These are phyloP conservation scores for Mortierella polycephala DNA, from an alignment of 371 early-diverging fungal species.

Conservation along the genomic window DNA sequence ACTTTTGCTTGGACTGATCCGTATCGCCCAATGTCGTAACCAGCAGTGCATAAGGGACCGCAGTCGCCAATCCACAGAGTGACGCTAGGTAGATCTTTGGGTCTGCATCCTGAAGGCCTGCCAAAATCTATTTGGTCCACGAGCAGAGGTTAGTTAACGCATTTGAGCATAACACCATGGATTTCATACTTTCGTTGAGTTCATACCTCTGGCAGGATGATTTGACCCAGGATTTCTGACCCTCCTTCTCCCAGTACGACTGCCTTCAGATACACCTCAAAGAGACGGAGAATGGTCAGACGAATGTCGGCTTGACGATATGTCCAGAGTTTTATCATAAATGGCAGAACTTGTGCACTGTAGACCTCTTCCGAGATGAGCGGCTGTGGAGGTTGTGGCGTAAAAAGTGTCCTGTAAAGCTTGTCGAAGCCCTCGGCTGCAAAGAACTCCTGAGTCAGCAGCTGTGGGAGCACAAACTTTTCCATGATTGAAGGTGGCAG, in stretches of 20 bases:
- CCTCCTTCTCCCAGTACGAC: slow-evolving; percentile 52
- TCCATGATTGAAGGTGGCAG: slow-evolving; percentile 39
- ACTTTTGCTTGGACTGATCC: slow-evolving; percentile 41
- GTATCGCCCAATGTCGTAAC: slow-evolving; percentile 40
- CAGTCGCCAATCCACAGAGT: slow-evolving; percentile 41
- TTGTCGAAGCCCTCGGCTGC: slow-evolving; percentile 53
- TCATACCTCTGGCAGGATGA: slow-evolving; percentile 48
- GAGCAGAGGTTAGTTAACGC: not conserved
- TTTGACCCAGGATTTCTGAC: slow-evolving; percentile 45
- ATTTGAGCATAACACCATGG: not conserved
- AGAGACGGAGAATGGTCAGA: slow-evolving; percentile 47
- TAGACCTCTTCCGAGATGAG: slow-evolving; percentile 41
- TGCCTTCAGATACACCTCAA: slow-evolving; percentile 53
- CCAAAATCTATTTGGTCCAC: slow-evolving; percentile 18
- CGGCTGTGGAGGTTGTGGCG: slow-evolving; percentile 46
- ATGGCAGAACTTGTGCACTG: slow-evolving; percentile 37
- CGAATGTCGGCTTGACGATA: slow-evolving; percentile 54
- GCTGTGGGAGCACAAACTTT: slow-evolving; percentile 43
- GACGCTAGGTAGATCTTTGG: slow-evolving; percentile 45
- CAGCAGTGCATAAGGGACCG: slow-evolving; percentile 45
- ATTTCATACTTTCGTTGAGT: not conserved
- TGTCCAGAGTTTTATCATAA: slow-evolving; percentile 52
- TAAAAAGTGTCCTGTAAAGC: slow-evolving; percentile 46
- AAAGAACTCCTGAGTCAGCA: slow-evolving; percentile 54
- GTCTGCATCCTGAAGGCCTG: slow-evolving; percentile 53